phyloP scores from a whole-genome alignment of 352 stramenopile genomes.

The Albugo candida region DNA sequence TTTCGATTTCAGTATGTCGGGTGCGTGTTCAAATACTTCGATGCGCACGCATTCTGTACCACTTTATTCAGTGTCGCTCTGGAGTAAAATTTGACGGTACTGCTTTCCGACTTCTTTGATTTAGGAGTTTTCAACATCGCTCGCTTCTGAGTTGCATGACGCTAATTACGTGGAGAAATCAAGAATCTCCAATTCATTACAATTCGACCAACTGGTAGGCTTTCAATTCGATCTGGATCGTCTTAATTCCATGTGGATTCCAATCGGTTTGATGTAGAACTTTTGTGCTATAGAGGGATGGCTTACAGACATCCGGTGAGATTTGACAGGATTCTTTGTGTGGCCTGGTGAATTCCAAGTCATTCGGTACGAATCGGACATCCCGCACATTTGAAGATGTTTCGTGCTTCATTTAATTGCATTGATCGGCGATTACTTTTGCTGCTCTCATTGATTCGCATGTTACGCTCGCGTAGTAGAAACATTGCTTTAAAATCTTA shows the following conservation, averaged over 20 bases:
- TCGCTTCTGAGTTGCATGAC: conserved; percentile 48
- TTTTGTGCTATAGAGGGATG: conserved; percentile 85
- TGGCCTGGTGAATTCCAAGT: conserved; percentile 73
- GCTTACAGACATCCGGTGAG: conserved; percentile 87
- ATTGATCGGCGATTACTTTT: conserved; percentile 86
- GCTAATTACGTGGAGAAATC: conserved; percentile 90
- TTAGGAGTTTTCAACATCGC: conserved; percentile 16
- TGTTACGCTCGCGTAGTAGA: conserved; percentile 95
- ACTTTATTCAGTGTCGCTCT: conserved; percentile 40
- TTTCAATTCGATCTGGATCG: conserved; percentile 80
- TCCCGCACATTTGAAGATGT: conserved; percentile 90
- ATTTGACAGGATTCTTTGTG: conserved; percentile 67
- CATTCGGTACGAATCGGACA: conserved; percentile 85
- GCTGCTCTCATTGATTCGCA: conserved; percentile 84
- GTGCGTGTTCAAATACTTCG: conserved; percentile 8
- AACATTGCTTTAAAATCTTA: conserved; percentile 93
- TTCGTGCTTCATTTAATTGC: conserved; percentile 96
- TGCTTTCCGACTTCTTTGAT: not conserved
- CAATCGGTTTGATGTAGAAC: conserved; percentile 86
- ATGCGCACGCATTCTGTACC: not conserved
- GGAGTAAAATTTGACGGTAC: conserved; percentile 61
- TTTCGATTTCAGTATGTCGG: conserved; percentile 54
- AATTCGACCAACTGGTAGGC: conserved; percentile 44
- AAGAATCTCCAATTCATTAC: conserved; percentile 77
- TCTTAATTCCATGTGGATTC: conserved; percentile 92